Conservation (phyloP, 1,284 basidiomycete genomes). For the Macrocystidia cucumis region DNA sequence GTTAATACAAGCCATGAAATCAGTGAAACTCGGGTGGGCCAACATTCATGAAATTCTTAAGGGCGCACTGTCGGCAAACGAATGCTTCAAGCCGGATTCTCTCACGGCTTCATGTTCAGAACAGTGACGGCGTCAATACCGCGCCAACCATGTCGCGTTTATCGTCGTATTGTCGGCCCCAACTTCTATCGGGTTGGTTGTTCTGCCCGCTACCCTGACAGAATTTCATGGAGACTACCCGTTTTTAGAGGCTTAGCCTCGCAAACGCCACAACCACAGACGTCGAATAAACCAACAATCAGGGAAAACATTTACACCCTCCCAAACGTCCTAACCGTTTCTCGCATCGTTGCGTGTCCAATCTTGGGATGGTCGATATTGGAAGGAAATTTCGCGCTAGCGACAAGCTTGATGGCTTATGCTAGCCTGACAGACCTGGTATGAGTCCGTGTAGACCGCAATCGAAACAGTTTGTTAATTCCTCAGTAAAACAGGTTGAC, state of each 20-base stretch:
- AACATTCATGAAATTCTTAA: too few species aligned
- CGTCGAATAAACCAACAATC: slow-evolving; percentile 15
- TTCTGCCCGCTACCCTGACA: neutral
- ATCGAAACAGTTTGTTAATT: slow-evolving; percentile 4
- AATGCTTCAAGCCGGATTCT: too few species aligned
- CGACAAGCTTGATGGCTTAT: slow-evolving; percentile 79
- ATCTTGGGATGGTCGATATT: slow-evolving; percentile 89
- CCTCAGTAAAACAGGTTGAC: slow-evolving; percentile 54
- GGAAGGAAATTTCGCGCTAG: slow-evolving; percentile 73
- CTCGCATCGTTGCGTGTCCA: slow-evolving; percentile 85
- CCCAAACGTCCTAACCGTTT: slow-evolving; percentile 86
- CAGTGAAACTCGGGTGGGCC: too few species aligned
- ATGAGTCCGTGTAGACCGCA: slow-evolving; percentile 20
- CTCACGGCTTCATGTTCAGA: too few species aligned
- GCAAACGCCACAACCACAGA: slow-evolving; percentile 8
- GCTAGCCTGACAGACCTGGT: slow-evolving; percentile 91
- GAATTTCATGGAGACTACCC: too few species aligned
- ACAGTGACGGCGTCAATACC: too few species aligned
- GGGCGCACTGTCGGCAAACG: too few species aligned
- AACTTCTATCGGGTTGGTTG: too few species aligned
- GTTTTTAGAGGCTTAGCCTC: too few species aligned
- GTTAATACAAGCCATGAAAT: too few species aligned
- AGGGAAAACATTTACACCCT: slow-evolving; percentile 92
- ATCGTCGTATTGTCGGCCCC: too few species aligned
- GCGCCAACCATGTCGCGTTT: too few species aligned